Evolutionary conservation across 2,329 filamentous ascomycete species (phyloP).

Genomic region (Colletotrichum karsti): DNA sequence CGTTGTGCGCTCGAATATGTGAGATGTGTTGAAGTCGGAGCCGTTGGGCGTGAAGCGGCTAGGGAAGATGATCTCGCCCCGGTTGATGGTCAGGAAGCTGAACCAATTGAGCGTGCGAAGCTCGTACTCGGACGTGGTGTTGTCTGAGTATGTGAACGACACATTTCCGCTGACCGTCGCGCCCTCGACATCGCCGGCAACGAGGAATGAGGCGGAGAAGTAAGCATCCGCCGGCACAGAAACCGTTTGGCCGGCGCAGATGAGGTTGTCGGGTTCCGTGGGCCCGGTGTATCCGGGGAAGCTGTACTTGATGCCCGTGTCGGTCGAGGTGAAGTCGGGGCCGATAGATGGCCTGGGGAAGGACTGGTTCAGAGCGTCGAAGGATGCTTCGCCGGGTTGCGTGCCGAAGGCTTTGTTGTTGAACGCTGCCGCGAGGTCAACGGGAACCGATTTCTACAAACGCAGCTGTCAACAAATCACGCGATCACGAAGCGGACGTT

Average conservation of each 20-base stretch:
- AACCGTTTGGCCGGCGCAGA: slow-evolving; percentile 50
- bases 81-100: slow-evolving; percentile 52
- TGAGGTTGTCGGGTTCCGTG: slow-evolving; percentile 51
- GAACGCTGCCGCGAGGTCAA: slow-evolving; percentile 34
- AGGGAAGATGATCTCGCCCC: slow-evolving; percentile 54
- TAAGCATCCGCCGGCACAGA: slow-evolving; percentile 40
- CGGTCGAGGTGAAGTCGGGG: slow-evolving; percentile 46
- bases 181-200: slow-evolving; percentile 49
- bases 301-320: slow-evolving; percentile 49
- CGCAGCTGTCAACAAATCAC: neutral
- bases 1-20: slow-evolving; percentile 54
- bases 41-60: slow-evolving; percentile 47
- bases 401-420: slow-evolving; percentile 58
- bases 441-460: neutral
- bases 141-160: slow-evolving; percentile 52
- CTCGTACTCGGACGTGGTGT: slow-evolving; percentile 47
- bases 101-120: slow-evolving; percentile 54
- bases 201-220: slow-evolving; percentile 52
- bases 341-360: slow-evolving; percentile 45
- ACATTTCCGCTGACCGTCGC: slow-evolving; percentile 48
- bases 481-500: rapidly evolving
- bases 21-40: slow-evolving; percentile 50
- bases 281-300: slow-evolving; percentile 49
- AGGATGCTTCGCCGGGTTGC: slow-evolving; percentile 52
- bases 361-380: slow-evolving; percentile 50